Conservation (phyloP, 192 early-diverging fungal genomes). For the Podila epicladia region DNA sequence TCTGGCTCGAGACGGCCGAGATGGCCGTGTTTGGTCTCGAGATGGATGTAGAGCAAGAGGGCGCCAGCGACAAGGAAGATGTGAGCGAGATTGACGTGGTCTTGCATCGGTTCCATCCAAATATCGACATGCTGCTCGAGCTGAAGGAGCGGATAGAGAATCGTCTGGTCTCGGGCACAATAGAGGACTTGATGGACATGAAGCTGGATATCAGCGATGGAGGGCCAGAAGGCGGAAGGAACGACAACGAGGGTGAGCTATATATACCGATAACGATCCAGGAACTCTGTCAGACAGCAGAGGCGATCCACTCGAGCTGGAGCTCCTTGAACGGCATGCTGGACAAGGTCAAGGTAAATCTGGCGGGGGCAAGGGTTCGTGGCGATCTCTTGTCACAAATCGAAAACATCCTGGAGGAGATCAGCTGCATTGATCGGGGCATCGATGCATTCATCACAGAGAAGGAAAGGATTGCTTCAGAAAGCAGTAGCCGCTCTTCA, state of each 20-base stretch:
- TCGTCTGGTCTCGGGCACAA: neutral
- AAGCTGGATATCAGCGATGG: neutral
- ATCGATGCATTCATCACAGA: constrained; percentile 20
- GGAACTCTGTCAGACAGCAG: constrained; percentile 34
- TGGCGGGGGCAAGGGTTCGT: constrained; percentile 34
- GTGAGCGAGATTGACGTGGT: constrained; percentile 51
- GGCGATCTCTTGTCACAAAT: constrained; percentile 25
- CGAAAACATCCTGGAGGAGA: constrained; percentile 16
- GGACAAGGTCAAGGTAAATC: constrained; percentile 56
- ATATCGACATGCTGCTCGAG: constrained; percentile 55
- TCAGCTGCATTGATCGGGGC: constrained; percentile 23
- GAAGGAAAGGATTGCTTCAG: neutral
- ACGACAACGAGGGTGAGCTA: neutral
- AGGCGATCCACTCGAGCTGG: constrained; percentile 60
- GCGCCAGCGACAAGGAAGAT: constrained; percentile 30
- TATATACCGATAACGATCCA: constrained; percentile 8
- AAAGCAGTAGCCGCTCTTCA: neutral
- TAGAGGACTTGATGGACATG: neutral
- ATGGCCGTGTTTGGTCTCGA: constrained; percentile 57
- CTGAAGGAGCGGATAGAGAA: constrained; percentile 34
- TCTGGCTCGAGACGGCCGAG: constrained; percentile 64
- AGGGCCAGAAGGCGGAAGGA: neutral
- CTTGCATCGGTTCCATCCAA: constrained; percentile 53
- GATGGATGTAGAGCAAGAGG: constrained; percentile 55
- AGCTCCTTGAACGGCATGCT: constrained; percentile 56